Percentiles rank a stretch among this genome's conserved stretches.
phyloP scores from a whole-genome alignment of 2,329 filamentous ascomycete genomes.

The Aurifilum marmelostoma region DNA sequence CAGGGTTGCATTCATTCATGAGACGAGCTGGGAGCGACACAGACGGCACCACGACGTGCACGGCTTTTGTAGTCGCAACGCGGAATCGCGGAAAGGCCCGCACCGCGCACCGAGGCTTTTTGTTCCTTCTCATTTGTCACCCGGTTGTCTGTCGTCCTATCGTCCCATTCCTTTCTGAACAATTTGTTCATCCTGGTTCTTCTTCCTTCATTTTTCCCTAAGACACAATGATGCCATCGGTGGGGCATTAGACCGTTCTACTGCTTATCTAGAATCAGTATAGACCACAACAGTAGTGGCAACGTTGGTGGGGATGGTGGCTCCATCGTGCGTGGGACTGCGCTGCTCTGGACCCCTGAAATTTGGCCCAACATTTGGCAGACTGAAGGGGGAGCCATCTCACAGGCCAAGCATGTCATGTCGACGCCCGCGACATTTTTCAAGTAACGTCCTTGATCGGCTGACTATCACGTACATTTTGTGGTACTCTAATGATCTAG shows the following conservation, averaged over 20 bases:
- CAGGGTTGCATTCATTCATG: neutral
- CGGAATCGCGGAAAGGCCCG: conserved; percentile 4
- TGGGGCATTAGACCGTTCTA: neutral
- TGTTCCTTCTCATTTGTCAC: neutral
- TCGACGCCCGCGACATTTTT: neutral
- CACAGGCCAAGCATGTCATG: neutral
- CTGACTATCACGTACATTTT: neutral
- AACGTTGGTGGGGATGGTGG: neutral
- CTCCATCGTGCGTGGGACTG: neutral
- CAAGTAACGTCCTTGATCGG: neutral
- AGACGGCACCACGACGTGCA: neutral
- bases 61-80: neutral
- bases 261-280: neutral
- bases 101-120: neutral
- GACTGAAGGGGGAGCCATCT: neutral
- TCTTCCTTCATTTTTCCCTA: neutral
- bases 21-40: neutral
- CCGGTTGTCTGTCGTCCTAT: neutral
- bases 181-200: too few species aligned
- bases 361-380: neutral
- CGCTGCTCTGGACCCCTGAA: neutral
- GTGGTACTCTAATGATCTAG: neutral
- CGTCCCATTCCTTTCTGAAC: too few species aligned
- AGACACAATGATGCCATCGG: neutral
- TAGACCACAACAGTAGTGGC: neutral